Evolutionary conservation across 257 asterid genomes (phyloP), one percentile per base, ranked within the genome.

Genomic region (Euphrasia confusa): DNA sequence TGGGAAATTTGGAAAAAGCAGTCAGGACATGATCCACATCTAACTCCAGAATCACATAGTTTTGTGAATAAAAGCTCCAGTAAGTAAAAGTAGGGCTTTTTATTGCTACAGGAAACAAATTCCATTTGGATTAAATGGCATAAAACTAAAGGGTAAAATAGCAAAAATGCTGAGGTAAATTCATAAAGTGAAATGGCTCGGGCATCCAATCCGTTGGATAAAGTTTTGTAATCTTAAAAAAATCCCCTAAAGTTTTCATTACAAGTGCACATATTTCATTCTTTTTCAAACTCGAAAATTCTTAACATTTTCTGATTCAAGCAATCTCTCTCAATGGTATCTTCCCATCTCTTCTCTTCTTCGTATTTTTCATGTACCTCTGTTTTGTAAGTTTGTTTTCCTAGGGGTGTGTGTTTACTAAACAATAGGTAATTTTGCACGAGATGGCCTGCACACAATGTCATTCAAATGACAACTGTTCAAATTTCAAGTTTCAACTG

Each of bases 151-250:
- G 58, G 15, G 17, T 14, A 37, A 24, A 59, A 35, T 14, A 54
- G 14, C 53, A 65, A 50, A 77, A 61, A 55, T 40, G n/a, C 47
- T 17, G 37, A 28, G 63, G 33, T 47, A 58, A 52, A 58, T n/a
- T 58, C 62, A 73, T 56, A 8, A 70, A 57, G 27, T 45, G 39
- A 56, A 72, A 64, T 44, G 62, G 67, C 66, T 49, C 56, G 40
- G 53, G 57, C 53, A 47, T 47, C 10, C 48, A 1, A 42, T 42
- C 48, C 48, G 13, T 42, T 10, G 48, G 48, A 9, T 4, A 12
- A 12, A 11, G 5, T 45, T 45, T 45, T 45, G 52, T 45, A 45
- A 45, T 4, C 52, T 45, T 45, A n/a, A 42, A 2, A 11, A 42
- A 11, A 3, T 11, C 14, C 52, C 17, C 14, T 45, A 10, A 45